Evolutionary conservation across 2,329 filamentous ascomycete species (phyloP).

Genomic region (Exophiala lecanii-corni): DNA sequence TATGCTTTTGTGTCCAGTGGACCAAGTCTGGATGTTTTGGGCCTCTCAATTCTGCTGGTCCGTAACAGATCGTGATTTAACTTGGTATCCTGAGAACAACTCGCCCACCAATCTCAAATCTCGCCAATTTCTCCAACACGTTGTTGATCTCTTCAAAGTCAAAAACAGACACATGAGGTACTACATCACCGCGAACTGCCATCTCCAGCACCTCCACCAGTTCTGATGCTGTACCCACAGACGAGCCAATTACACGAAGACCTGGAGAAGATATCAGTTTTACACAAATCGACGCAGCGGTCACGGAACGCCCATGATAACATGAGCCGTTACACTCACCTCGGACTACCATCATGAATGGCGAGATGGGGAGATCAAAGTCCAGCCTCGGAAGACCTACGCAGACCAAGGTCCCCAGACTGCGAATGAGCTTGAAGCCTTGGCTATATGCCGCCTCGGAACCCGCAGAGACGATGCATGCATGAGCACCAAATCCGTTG

Average conservation of each 20-base stretch:
- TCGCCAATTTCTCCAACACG: conserved; percentile 35
- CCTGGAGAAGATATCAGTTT: conserved; percentile 17
- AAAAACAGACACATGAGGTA: conserved; percentile 37
- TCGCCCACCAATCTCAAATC: conserved; percentile 41
- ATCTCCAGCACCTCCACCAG: conserved; percentile 45
- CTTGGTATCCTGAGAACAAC: conserved; percentile 36
- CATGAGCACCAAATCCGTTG: conserved; percentile 40
- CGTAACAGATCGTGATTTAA: background rate
- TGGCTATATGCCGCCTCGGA: conserved; percentile 42
- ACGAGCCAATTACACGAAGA: conserved; percentile 44
- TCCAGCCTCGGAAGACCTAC: conserved; percentile 43
- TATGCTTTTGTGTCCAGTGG: no score
- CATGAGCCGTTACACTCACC: conserved; percentile 27
- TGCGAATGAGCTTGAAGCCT: conserved; percentile 41
- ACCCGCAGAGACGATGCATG: conserved; percentile 45
- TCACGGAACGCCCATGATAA: conserved; percentile 16
- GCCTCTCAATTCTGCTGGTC: no score
- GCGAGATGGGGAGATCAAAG: conserved; percentile 43
- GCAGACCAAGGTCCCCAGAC: conserved; percentile 45
- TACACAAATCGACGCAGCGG: background rate
- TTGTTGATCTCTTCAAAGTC: conserved; percentile 39
- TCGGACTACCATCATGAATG: conserved; percentile 45
- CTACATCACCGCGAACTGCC: conserved; percentile 40
- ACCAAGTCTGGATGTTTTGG: no score
- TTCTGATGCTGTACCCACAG: conserved; percentile 41